Base-by-base conservation (phyloP, 441 rosid genomes). In the Biscutella laevigata region DNA sequence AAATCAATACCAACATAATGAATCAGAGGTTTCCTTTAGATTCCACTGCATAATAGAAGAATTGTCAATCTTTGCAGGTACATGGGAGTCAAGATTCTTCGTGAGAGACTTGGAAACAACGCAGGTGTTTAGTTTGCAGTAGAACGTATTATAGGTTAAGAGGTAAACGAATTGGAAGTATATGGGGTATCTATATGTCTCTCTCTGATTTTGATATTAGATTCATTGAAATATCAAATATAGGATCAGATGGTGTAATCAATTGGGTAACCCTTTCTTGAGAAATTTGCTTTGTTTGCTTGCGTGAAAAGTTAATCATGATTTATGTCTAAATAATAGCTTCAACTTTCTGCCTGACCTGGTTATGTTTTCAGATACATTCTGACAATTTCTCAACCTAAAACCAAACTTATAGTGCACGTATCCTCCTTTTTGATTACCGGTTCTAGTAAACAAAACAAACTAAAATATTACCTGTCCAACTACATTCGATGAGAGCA, bases 81-180 rank as follows among this genome's bases (percentile, higher is more conserved):
- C 64, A 80, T 85, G 94, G 99, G 91, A 55, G 71, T 82, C 58
- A 80, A 85, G 83, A 88, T 88, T 62, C 73, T 83, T 75, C 78
- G 91, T 53, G 71, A 80, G n/a, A 80, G 99, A 70, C 73, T 80
- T 42, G 89, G 87, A 40, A 67, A 61, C 64, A 70, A 66, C 45
- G 89, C 80, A 43, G 73, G 74, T 47, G 71, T 73, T 55, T 82
- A 58, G 74, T 53, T 38, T 52, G 26, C 43, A 17, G 9, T 17
- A 58, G n/a, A n/a, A n/a, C n/a, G n/a, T n/a, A n/a, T n/a, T n/a
- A n/a, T n/a, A n/a, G n/a, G n/a, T n/a, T n/a, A n/a, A n/a, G n/a
- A n/a, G n/a, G 48, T 38, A 39, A 54, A 21, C 64, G 19, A 26
- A 10, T n/a, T n/a, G n/a, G n/a, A n/a, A n/a, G n/a, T n/a, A n/a